Base-by-base conservation (phyloP, 768 basidiomycete genomes). In the Suillus clintonianus region DNA sequence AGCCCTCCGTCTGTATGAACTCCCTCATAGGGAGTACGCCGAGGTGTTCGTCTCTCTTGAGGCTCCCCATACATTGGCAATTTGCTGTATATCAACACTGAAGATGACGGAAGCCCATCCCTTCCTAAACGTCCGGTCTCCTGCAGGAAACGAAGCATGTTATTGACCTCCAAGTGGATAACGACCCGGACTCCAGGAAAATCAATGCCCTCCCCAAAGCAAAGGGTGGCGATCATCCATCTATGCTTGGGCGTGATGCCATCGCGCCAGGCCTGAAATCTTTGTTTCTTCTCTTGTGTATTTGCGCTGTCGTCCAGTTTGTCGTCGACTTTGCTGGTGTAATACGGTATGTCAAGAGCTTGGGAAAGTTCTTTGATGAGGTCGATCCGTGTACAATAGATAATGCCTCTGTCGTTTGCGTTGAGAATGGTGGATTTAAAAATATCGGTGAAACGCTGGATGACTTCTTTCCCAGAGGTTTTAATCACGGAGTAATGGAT, bases 111-210 rank as follows among this genome's bases (percentile, higher is more conserved):
- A 13, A 39, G 1, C 0, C 67, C 55, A 22, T 68, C 63, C n/a
- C 59, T 51, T 1, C 68, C 66, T 4, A 67, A 63, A 2, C n/a
- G 61, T 0, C 68, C 62, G 2, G 61, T 67, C 9, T 68, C 66
- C 43, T 68, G 68, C 7, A 68, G 62, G 39, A 68, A 63, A 0
- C 30, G 64, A 0, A 68, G 36, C 62, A 68, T 65, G 13, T 39
- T 39, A 14, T 39, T 39, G 50, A 32, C 22, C 24, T 51, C 24
- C 22, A 32, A 32, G 50, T 51, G 22, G 19, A 51, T 51, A 2
- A 51, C 17, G 30, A 51, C 11, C 0, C 11, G 22, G 11, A 51
- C 50, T 24, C 24, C 11, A 7, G 50, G 50, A 7, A 51, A n/a
- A 32, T 51, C 50, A 13, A 51, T 51, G 5, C 50, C 50, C 14